Evolutionary conservation across 441 rosid genomes (phyloP), one percentile per base, ranked within the genome.

Genomic region (Gossypium schwendimanii): DNA sequence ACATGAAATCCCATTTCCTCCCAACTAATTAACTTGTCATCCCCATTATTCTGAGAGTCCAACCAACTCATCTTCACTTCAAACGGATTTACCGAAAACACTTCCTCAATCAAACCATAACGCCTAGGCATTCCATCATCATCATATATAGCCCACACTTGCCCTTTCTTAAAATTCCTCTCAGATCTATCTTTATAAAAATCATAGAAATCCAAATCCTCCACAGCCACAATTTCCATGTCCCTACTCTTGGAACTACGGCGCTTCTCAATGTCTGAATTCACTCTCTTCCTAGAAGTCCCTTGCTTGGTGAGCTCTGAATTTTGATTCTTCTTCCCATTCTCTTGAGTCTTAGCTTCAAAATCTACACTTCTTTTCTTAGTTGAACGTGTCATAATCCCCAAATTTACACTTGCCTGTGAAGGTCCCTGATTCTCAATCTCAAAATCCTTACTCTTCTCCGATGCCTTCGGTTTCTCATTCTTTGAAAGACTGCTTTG

Each of bases 101-200:
- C 92, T 78, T 92, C 96, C 50, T 84, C 87, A 36, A 94, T 82
- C 86, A 94, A 81, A 78, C 94, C 86, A 81, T 94, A 92, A 75
- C 75, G 84, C 82, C 94, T 84, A 12, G 97, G 97, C 87, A 89
- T 81, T 70, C 84, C 83, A 54, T 88, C 88, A 45, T 79, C 85
- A 41, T 84, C 81, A 24, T 91, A 89, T 39, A 85, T 60, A 15
- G 93, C 96, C 97, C 97, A 92, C 44, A 94, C 84, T 79, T 92
- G 97, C 73, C 97, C 97, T 81, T 85, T 89, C 85, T 86, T 89
- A 64, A 92, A 89, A 69, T 83, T 86, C 78, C 82, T 88, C 73
- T 84, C 97, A 26, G 65, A 70, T 79, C 92, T 84, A 74, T 87
- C 93, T 61, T 77, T 87, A 59, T 80, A 85, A 52, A 94, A 94